Evolutionary conservation across 805 yeast species (phyloP).

Genomic region (Saccharomycopsis olivae): DNA sequence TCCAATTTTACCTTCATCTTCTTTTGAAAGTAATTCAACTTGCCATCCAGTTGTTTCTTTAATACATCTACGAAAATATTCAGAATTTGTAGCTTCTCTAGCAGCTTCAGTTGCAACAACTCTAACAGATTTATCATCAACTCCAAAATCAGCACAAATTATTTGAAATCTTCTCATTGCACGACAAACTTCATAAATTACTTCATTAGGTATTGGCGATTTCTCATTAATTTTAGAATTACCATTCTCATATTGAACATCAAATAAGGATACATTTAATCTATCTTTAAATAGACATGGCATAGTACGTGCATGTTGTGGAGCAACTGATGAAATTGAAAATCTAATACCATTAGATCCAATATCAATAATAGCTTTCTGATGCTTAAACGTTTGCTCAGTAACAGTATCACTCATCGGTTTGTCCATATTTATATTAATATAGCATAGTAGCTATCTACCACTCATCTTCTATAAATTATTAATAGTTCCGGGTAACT

Average conservation of each 20-base stretch:
- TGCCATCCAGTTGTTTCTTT: conserved; percentile 55
- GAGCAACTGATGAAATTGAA: conserved; percentile 57
- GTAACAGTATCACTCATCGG: no score
- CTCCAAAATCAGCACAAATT: conserved; percentile 69
- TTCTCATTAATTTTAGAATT: conserved; percentile 24
- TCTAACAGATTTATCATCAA: conserved; percentile 44
- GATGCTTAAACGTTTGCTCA: no score
- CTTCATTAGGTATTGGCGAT: conserved; percentile 46
- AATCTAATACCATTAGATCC: conserved; percentile 71
- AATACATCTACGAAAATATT: conserved; percentile 46
- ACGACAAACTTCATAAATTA: conserved; percentile 46
- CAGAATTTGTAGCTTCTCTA: conserved; percentile 55
- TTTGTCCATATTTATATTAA: no score
- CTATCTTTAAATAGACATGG: conserved; percentile 73
- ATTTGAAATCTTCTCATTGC: conserved; percentile 59
- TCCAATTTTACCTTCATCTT: conserved; percentile 58
- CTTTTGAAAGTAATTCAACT: conserved; percentile 47
- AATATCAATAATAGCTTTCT: conserved; percentile 59
- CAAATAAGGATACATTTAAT: conserved; percentile 58
- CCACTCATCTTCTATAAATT: no score
- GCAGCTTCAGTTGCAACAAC: conserved; percentile 72
- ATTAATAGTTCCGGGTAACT: no score
- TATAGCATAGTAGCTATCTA: conserved; percentile 40
- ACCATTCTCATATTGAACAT: conserved; percentile 39
- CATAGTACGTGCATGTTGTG: conserved; percentile 63